Conservation (phyloP, 768 basidiomycete species). For the Termitomyces sp. region DNA sequence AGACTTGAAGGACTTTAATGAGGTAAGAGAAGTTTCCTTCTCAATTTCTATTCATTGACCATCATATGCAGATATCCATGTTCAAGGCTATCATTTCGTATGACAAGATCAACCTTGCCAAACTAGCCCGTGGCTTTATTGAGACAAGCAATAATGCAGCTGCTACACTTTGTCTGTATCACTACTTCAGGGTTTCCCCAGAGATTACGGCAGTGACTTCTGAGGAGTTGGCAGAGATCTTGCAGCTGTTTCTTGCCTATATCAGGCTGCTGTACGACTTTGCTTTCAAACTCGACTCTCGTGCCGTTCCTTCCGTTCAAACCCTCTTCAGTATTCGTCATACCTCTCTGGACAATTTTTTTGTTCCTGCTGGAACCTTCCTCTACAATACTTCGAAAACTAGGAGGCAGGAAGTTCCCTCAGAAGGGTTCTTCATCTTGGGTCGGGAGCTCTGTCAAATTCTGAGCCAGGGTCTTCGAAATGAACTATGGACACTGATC, state of each 20-base stretch:
- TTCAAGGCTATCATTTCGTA: slow-evolving; percentile 15
- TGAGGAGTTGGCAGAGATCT: slow-evolving; percentile 21
- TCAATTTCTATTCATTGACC: background rate
- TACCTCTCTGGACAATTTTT: slow-evolving; percentile 24
- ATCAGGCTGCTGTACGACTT: slow-evolving; percentile 26
- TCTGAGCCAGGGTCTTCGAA: slow-evolving; percentile 21
- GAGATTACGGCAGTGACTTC: slow-evolving; percentile 19
- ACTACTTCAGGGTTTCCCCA: slow-evolving; percentile 28
- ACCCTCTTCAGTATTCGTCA: slow-evolving; percentile 31
- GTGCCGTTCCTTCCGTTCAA: slow-evolving; percentile 15
- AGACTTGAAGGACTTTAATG: background rate
- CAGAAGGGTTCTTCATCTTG: slow-evolving; percentile 4
- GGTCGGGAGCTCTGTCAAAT: slow-evolving; percentile 18
- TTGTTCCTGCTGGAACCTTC: slow-evolving; percentile 23
- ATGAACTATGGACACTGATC: slow-evolving; percentile 24
- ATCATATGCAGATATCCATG: slow-evolving; percentile 13
- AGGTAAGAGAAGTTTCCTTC: background rate
- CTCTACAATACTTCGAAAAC: slow-evolving; percentile 9
- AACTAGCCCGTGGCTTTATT: slow-evolving; percentile 29
- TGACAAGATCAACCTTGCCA: slow-evolving; percentile 22
- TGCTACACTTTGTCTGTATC: slow-evolving; percentile 41
- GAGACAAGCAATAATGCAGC: slow-evolving; percentile 23
- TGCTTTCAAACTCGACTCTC: slow-evolving; percentile 21
- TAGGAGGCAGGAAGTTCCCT: background rate
- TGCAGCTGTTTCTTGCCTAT: slow-evolving; percentile 33